Evolutionary conservation across 2,329 filamentous ascomycete species (phyloP).

Genomic region (Fusarium sp.): DNA sequence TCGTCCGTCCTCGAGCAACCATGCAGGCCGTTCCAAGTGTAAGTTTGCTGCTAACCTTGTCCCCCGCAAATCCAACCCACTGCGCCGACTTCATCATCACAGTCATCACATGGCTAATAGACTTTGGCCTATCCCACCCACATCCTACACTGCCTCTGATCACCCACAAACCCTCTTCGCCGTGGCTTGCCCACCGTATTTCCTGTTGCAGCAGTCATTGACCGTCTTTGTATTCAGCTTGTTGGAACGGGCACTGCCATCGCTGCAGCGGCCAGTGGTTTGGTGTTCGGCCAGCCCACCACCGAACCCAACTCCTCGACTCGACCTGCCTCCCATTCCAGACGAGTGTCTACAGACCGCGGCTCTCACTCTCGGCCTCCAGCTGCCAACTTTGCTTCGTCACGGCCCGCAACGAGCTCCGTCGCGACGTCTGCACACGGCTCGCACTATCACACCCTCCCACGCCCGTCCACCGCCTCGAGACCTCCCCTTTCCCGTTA

Average conservation of each 20-base stretch:
- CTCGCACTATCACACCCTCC: constrained; percentile 45
- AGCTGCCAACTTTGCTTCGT: constrained; percentile 43
- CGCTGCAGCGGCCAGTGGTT: constrained; percentile 68
- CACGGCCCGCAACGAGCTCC: constrained; percentile 59
- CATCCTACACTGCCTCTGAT: constrained; percentile 29
- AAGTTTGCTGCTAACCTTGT: constrained; percentile 49
- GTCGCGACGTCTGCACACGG: constrained; percentile 47
- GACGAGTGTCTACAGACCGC: constrained; percentile 50
- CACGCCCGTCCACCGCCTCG: constrained; percentile 48
- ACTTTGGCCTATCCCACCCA: constrained; percentile 40
- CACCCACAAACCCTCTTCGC: constrained; percentile 34
- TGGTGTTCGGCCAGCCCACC: constrained; percentile 68
- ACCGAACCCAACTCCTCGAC: constrained; percentile 53
- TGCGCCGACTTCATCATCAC: constrained; percentile 37
- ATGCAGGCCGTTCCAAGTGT: constrained; percentile 68
- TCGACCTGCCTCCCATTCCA: constrained; percentile 44
- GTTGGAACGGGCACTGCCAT: constrained; percentile 72
- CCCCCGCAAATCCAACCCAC: constrained; percentile 31
- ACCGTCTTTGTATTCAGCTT: constrained; percentile 56
- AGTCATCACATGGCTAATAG: constrained; percentile 37
- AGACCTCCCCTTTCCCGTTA: constrained; percentile 53
- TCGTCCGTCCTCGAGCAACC: constrained; percentile 50
- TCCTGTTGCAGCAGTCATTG: constrained; percentile 37
- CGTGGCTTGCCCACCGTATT: constrained; percentile 33
- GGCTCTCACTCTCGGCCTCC: constrained; percentile 42